Evolutionary conservation across 2,329 filamentous ascomycete species (phyloP), one percentile per base, ranked within the genome.

Genomic region (Epicoccum sorghinum): DNA sequence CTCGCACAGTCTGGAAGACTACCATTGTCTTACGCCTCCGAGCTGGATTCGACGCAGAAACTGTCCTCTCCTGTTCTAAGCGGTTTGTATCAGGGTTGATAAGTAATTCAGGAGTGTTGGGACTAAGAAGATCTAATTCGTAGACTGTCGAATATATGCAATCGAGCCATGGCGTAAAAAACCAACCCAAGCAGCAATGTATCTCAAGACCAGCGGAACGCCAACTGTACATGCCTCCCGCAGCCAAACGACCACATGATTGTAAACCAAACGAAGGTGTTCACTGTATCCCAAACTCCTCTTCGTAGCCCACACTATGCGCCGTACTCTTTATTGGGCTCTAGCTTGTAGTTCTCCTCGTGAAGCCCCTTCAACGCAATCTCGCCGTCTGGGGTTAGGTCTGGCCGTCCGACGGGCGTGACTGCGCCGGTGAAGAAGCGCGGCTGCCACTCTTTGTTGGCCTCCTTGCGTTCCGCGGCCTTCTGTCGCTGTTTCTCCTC

Each of bases 401-500:
- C 81, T 0, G 87, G 87, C 66, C 80, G 82, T 2, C 87, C 87
- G 25, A 82, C 68, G 0, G 83, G 79, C 45, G 83, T 84, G n/a
- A 85, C 80, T 0, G 80, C 80, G 3, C 80, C 82, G 0, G 82
- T 86, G 76, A 99, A 99, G 78, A 96, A 99, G 38, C 91, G 82
- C n/a, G 95, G 95, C 62, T 87, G 81, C 87, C 90, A 99, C 30
- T 85, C 83, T 54, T 84, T 82, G 10, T 86, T 84, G 12, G 82
- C 83, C 39, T 82, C 82, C 70, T 93, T 89, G 38, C 95, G 83
- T 70, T 93, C 86, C 23, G 91, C 86, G 1, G 91, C 93, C 77
- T 91, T 93, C 67, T 90, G 85, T 29, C 95, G 83, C 78, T 99
- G 95, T 38, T 83, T 82, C 74, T 99, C 95, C 75, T 99, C 95